Base-by-base conservation (phyloP, 1,139 yeast species). In the Sugiyamaella grinbergsii region DNA sequence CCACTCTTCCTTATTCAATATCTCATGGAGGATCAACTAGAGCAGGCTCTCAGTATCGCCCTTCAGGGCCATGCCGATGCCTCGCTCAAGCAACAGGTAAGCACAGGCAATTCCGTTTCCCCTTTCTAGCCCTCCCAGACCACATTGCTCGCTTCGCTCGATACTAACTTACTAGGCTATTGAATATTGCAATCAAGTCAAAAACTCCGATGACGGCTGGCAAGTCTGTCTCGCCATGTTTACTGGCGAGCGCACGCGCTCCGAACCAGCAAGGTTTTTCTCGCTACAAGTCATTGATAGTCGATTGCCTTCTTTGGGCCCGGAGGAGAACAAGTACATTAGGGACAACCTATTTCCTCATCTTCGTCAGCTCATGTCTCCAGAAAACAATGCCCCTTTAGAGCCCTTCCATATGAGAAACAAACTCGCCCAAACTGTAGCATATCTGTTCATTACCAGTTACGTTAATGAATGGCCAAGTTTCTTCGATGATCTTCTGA, bases 31-130 rank as follows among this genome's bases (percentile, higher is more conserved):
- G 80, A 81, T 61, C 95, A 90, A 74, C 86, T 93, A 65, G 91
- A 81, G 69, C 96, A 90, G 73, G 98, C 97, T 44, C 95, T 93
- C 50, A 85, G 82, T 60, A 83, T 91, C 58, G 98, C 97, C 33
- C 80, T 89, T 57, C 82, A 84, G 65, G 87, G 88, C 43, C 75
- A 84, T n/a, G 79, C 86, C 19, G 94, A 88, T 67, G 73, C 77
- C 22, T 71, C 69, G 42, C 73, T 91, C 53, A 85, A 86, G 63
- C 81, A 79, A 59, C 96, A 91, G 64, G 74, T 70, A 55, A 46
- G 71, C 54, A 26, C n/a, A 15, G 29, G 11, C 19, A 28, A 16
- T 8, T 24, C 32, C 34, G 13, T 33, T 22, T 29, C 26, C 24
- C 6, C 22, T 23, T 28, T 5, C 26, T 8, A 5, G 26, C 26